Evolutionary conservation across 345 rosid species (phyloP), one percentile per base, ranked within the genome.

Genomic region (Corchorus olitorius): DNA sequence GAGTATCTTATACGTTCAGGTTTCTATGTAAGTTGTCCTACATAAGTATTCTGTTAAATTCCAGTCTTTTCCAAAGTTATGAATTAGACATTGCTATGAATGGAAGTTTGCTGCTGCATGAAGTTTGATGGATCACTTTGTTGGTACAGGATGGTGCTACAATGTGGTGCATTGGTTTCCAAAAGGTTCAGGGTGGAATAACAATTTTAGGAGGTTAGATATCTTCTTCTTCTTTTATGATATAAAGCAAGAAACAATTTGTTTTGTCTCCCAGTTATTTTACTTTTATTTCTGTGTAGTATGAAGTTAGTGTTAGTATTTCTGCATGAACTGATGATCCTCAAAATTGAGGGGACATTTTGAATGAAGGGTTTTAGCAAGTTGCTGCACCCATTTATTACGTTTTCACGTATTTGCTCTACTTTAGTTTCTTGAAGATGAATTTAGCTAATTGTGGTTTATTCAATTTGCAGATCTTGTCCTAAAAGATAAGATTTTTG

Each of bases 141-240:
- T 60, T 72, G 63, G 77, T 65, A 19, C 89, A 97, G 99, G 90
- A 87, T 77, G 93, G 89, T 77, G 88, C 91, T 76, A 78, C 89
- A 39, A 76, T 91, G 83, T 94, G 99, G 99, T 97, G 99, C 87
- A 86, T 92, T 19, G 98, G 99, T 68, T 91, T 97, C 75, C 83
- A 81, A 76, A 88, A 82, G 82, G 84, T 79, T 78, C 91, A 75
- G 16, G 92, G 86, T 68, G 89, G 85, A 56, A 84, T 88, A 59
- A 82, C 90, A 11, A 96, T 96, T 75, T 87, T 97, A 78, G 99
- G 99, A 90, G 99, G 99, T 94, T 52, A 72, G 88, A 74, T 64
- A 22, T 39, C 66, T 22, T 62, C 11, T 22, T 62, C 11, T 64
- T 37, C 54, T 34, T 43, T 66, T 13, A 19, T 65, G 4, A 14